Base-by-base conservation (phyloP, 164 flowering plant species). In the Annona cherimola region DNA sequence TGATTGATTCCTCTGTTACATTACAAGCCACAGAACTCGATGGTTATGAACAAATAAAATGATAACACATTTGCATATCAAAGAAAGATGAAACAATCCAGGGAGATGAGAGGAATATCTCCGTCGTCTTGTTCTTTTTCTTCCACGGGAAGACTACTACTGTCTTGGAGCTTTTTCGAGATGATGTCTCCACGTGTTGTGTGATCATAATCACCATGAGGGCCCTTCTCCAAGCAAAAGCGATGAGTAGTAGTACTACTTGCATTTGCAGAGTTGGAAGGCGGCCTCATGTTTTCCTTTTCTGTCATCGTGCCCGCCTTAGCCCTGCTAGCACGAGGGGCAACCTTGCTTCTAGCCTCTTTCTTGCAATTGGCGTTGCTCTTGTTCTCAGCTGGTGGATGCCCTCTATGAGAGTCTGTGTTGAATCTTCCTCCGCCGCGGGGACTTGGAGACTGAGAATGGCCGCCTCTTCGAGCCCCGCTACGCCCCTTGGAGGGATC, bases 61-160 rank as follows among this genome's bases (percentile, higher is more conserved):
- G 57, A 50, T 50, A 18, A 61, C 19, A 1, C 63, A n/a, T 61
- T 18, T 18, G 2, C 14, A 50, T 20, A 16, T 20, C 39, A 61
- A 61, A 61, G 63, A 61, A 61, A 61, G 20, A 61, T 61, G 19
- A 61, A 61, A 26, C 63, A 61, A 61, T 61, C 63, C 18, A 61
- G 19, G 39, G 63, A 61, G 63, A 61, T n/a, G 39, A 50, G 9
- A 50, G 57, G 57, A 50, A 9, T 50, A 50, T 50, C 57, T 50
- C 2, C 14, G 57, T 50, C 57, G 4, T 61, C 63, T 61, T 50
- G 14, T 50, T 2, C 14, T 11, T 50, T 16, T 50, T 61, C 63
- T 61, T 61, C 63, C 63, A 61, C 19, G 26, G 63, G 39, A 61
- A 61, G 2, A n/a, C 2, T n/a, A 20, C 7, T 5, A 18, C 5